A percentile compares a stretch with the other conserved stretches of the same genome.
Evolutionary conservation across 768 basidiomycete species (phyloP).

Genomic region (Rhodotorula toruloides): DNA sequence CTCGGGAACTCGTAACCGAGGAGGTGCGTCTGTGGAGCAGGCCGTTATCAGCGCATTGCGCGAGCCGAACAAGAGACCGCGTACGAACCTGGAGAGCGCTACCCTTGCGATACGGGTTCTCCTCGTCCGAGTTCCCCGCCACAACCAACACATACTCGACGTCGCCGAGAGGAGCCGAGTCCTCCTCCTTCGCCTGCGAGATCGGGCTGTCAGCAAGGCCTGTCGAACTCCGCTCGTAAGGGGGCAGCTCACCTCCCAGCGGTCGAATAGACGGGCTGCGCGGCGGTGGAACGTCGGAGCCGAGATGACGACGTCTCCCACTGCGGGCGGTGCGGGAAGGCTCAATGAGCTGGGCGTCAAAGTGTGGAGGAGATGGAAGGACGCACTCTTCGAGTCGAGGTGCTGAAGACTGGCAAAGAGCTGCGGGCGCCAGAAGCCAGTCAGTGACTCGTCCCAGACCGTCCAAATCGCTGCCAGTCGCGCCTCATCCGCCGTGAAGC

Average conservation of each 20-base stretch:
- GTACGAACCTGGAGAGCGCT: slow-evolving; percentile 77
- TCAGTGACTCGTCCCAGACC: background rate
- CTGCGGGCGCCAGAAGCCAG: background rate
- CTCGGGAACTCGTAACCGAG: slow-evolving; percentile 97
- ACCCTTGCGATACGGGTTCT: slow-evolving; percentile 83
- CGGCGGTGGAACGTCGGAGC: slow-evolving; percentile 34
- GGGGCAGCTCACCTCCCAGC: slow-evolving; percentile 21
- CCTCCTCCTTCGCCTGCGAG: slow-evolving; percentile 35
- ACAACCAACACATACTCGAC: slow-evolving; percentile 47
- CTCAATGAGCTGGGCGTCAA: background rate
- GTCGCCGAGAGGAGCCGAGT: slow-evolving; percentile 41
- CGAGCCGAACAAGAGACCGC: background rate
- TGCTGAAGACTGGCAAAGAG: too few species aligned
- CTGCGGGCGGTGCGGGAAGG: slow-evolving; percentile 1
- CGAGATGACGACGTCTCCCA: slow-evolving; percentile 36
- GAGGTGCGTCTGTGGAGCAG: slow-evolving; percentile 71
- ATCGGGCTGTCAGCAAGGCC: too few species aligned
- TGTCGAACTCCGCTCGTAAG: background rate
- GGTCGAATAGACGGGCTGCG: slow-evolving; percentile 24
- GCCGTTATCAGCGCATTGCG: too few species aligned
- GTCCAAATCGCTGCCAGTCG: too few species aligned
- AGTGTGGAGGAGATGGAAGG: background rate
- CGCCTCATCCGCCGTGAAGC: too few species aligned
- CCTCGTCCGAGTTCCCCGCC: slow-evolving; percentile 57
- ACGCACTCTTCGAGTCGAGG: background rate